Evolutionary conservation across 177 flowering plant genomes (phyloP).

Genomic region (Tripterygium wilfordii): DNA sequence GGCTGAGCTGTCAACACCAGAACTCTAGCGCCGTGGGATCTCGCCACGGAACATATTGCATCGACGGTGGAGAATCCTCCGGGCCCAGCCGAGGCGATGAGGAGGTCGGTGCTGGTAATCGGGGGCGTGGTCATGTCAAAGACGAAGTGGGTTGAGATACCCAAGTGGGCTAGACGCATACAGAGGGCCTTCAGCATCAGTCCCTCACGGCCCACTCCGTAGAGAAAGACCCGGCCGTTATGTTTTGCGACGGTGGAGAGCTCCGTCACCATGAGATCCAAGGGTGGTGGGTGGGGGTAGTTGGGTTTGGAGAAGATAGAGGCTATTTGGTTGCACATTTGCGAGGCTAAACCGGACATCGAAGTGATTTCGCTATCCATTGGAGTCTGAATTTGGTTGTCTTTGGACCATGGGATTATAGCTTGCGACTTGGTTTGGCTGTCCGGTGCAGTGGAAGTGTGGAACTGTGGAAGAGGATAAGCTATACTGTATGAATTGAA

Average conservation of each 20-base stretch:
- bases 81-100: constrained; percentile 88
- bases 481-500: too few species aligned
- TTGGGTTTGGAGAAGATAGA: constrained; percentile 52
- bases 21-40: constrained; percentile 59
- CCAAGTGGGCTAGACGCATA: constrained; percentile 86
- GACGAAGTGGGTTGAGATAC: constrained; percentile 71
- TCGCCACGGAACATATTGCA: constrained; percentile 69
- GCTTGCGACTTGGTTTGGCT: too few species aligned
- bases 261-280: constrained; percentile 42
- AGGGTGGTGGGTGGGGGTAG: constrained; percentile 23
- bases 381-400: too few species aligned
- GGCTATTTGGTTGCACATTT: constrained; percentile 63
- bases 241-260: constrained; percentile 34
- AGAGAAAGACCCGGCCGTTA: constrained; percentile 58
- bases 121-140: constrained; percentile 92
- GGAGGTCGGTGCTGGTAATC: constrained; percentile 63
- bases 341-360: constrained; percentile 43
- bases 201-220: constrained; percentile 95
- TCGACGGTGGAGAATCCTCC: constrained; percentile 92
- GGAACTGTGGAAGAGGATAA: too few species aligned
- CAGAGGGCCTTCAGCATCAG: constrained; percentile 83
- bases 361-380: constrained; percentile 8
- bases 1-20: constrained; percentile 76
- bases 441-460: too few species aligned
- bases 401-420: too few species aligned